A percentile compares a stretch with the other conserved stretches of the same genome.
phyloP scores from a whole-genome alignment of 805 yeast species.

The Lachancea sp. region DNA sequence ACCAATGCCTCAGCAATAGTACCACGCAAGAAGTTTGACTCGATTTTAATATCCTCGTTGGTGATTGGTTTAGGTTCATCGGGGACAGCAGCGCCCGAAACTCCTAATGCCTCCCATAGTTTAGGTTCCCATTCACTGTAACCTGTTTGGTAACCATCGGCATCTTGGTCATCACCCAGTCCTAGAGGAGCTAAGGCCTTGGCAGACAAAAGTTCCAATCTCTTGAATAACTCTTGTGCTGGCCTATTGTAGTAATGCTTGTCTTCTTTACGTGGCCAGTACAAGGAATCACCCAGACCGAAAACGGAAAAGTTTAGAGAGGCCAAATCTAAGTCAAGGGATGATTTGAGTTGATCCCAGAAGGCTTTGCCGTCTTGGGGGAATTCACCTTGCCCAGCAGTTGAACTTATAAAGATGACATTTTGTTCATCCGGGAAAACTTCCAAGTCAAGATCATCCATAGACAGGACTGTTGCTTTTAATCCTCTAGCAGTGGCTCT shows the following conservation, averaged over 20 bases:
- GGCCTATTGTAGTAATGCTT: conserved; percentile 92
- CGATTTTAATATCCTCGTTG: conserved; percentile 90
- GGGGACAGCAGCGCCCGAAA: conserved; percentile 69
- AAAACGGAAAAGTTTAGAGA: conserved; percentile 66
- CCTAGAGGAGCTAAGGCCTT: conserved; percentile 69
- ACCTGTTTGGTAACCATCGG: conserved; percentile 92
- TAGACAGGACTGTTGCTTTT: conserved; percentile 45
- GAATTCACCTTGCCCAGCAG: conserved; percentile 94
- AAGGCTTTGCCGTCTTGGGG: conserved; percentile 75
- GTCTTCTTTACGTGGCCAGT: conserved; percentile 98
- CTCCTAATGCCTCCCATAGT: conserved; percentile 86
- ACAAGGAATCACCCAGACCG: conserved; percentile 89
- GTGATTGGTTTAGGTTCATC: conserved; percentile 92
- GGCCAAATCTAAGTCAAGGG: conserved; percentile 57
- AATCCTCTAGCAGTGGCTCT: conserved; percentile 75
- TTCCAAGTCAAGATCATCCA: conserved; percentile 66
- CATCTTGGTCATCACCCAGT: conserved; percentile 95
- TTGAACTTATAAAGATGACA: conserved; percentile 75
- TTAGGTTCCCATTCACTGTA: conserved; percentile 78
- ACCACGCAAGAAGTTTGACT: conserved; percentile 84
- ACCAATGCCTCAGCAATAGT: conserved; percentile 80
- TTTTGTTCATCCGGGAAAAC: conserved; percentile 55
- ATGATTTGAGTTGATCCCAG: conserved; percentile 66
- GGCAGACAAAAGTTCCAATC: conserved; percentile 66
- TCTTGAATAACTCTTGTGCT: conserved; percentile 60